Percentiles rank a stretch among this genome's conserved stretches.
Conservation (phyloP, 345 rosid genomes). For the Boechera retrofracta region DNA sequence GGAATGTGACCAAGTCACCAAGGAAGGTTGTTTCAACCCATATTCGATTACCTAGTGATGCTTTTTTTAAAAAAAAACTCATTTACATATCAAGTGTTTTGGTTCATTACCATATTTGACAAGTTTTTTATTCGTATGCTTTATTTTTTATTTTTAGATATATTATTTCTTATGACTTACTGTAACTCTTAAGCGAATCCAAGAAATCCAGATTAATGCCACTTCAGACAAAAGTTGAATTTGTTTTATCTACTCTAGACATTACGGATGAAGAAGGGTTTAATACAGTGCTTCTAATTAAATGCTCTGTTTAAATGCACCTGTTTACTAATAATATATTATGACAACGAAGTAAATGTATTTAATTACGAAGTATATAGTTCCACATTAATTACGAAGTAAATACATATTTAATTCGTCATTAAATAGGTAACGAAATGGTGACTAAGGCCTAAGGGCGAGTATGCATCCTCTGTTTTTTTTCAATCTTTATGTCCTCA, state of each 20-base stretch:
- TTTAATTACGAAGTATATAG: background rate
- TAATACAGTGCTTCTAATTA: slow-evolving; percentile 37
- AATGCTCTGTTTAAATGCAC: slow-evolving; percentile 44
- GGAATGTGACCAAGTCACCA: too few relatives aligned
- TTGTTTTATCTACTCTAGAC: slow-evolving; percentile 45
- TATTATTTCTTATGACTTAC: background rate
- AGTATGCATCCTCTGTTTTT: background rate
- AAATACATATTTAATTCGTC: slow-evolving; percentile 19
- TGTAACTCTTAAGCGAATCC: slow-evolving; percentile 32
- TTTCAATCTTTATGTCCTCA: background rate
- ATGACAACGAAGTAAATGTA: slow-evolving; percentile 16
- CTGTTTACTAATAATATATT: background rate
- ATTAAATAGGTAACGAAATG: slow-evolving; percentile 11
- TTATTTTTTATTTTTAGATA: background rate
- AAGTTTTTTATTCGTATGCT: background rate
- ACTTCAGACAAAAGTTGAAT: slow-evolving; percentile 5
- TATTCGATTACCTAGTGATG: background rate
- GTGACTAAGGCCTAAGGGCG: background rate
- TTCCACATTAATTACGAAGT: slow-evolving; percentile 35
- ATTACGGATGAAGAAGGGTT: slow-evolving; percentile 37
- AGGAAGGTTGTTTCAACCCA: too few relatives aligned
- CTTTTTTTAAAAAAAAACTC: background rate
- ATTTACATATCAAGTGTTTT: background rate
- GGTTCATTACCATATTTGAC: background rate
- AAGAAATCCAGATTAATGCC: slow-evolving; percentile 34